phyloP scores from a whole-genome alignment of 2,329 filamentous ascomycete genomes.

The Plectosphaerella sp. region DNA sequence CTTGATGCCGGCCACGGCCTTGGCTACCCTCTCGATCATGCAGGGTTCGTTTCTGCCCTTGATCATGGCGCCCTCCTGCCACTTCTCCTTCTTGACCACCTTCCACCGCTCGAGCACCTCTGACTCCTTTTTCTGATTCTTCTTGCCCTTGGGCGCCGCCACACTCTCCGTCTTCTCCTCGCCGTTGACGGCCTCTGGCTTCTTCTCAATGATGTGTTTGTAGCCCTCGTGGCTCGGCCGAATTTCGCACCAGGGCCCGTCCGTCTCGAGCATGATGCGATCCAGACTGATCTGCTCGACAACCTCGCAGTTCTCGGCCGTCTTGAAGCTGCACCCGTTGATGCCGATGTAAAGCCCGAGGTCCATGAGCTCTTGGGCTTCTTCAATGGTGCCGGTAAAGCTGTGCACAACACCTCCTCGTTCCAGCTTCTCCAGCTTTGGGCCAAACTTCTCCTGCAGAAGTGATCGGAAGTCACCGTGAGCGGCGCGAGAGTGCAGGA shows the following conservation, averaged over 20 bases:
- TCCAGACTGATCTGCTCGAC: constrained; percentile 76
- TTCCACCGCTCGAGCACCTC: constrained; percentile 71
- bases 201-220: constrained; percentile 54
- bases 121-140: constrained; percentile 55
- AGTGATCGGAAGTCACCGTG: constrained; percentile 77
- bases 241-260: constrained; percentile 97
- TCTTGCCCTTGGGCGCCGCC: constrained; percentile 28
- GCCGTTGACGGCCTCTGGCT: constrained; percentile 19
- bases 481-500: constrained; percentile 87
- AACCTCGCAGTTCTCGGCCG: constrained; percentile 81
- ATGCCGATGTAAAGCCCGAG: constrained; percentile 88
- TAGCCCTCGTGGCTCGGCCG: constrained; percentile 82
- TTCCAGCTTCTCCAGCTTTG: constrained; percentile 60
- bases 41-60: constrained; percentile 95
- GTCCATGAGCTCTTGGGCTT: constrained; percentile 76
- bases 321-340: constrained; percentile 96
- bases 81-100: constrained; percentile 93
- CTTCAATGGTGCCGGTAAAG: constrained; percentile 83
- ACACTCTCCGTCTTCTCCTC: constrained; percentile 8
- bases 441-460: constrained; percentile 54
- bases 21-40: constrained; percentile 80
- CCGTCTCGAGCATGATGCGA: constrained; percentile 88
- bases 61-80: constrained; percentile 80
- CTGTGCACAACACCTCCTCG: constrained; percentile 85
- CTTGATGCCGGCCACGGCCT: constrained; percentile 83